Evolutionary conservation across 768 basidiomycete species (phyloP), one percentile per base, ranked within the genome.

Genomic region (Pseudohyphozyma bogoriensis): DNA sequence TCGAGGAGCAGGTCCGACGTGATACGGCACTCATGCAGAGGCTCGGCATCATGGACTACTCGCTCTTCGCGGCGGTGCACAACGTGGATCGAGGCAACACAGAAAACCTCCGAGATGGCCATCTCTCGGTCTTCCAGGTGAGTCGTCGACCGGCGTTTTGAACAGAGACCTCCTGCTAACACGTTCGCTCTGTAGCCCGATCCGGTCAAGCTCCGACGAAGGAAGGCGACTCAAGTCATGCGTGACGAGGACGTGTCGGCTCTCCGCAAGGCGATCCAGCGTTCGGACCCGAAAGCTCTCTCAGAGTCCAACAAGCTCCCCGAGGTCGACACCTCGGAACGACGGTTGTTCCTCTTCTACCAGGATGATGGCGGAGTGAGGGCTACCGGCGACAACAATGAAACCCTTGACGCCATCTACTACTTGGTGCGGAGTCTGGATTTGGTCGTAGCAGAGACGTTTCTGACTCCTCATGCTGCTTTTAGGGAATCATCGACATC

Each of bases 1-100:
- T 99, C 71, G 83, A 85, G 16, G 95, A 96, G 73, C 95, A 99
- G 77, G 75, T 99, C 39, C 77, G 86, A 64, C 77, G 91, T 53
- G 95, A 99, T 70, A 79, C 84, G 26, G 89, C 88, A 74, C 82
- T 96, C 66, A 74, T 99, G 73, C 86, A 86, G 75, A 74, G 75
- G 65, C 78, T 95, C 24, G 76, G 82, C 46, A 92, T 99, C 58
- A 96, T 97, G 92, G 95, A 97, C 73, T 97, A 99, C 73, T 89
- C 86, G 65, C 76, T 99, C 29, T 80, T 99, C 46, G 84, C 97
- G 20, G 95, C 95, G 2, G 88, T 95, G 50, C 95, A 99, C 75
- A 86, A 85, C 69, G 84, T 92, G 82, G 80, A 78, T 66, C 77
- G 91, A 44, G 95, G 93, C 2, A 97, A 97, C 72, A 79, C 81